Evolutionary conservation across 768 basidiomycete species (phyloP).

Genomic region (Hortiboletus campestris): DNA sequence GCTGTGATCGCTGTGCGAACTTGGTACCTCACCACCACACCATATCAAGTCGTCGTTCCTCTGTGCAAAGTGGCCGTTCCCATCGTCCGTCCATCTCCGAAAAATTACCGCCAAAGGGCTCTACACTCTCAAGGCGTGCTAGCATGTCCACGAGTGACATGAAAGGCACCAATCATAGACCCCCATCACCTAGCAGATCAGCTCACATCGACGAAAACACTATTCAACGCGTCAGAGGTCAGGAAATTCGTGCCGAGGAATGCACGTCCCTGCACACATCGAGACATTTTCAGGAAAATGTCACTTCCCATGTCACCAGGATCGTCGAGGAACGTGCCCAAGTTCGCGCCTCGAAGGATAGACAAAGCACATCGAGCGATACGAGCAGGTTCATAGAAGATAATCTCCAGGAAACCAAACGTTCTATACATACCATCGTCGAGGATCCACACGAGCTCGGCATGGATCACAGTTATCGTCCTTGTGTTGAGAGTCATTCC

Average conservation of each 20-base stretch:
- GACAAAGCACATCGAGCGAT: slow-evolving; percentile 19
- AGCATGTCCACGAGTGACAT: slow-evolving; percentile 9
- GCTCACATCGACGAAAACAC: slow-evolving; percentile 6
- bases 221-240: slow-evolving; percentile 8
- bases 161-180: not conserved
- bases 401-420: slow-evolving; percentile 22
- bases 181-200: slow-evolving; percentile 17
- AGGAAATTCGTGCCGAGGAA: slow-evolving; percentile 21
- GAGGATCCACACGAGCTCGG: slow-evolving; percentile 28
- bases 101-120: slow-evolving; percentile 8
- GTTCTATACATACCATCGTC: slow-evolving; percentile 28
- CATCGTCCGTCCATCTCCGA: slow-evolving; percentile 28
- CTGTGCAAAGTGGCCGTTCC: slow-evolving; percentile 22
- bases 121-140: slow-evolving; percentile 20
- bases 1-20: slow-evolving; percentile 35
- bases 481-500: slow-evolving; percentile 17
- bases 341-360: slow-evolving; percentile 8
- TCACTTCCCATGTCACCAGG: slow-evolving; percentile 6
- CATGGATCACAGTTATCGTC: slow-evolving; percentile 14
- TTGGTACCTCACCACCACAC: slow-evolving; percentile 33
- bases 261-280: slow-evolving; percentile 7
- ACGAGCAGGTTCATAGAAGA: slow-evolving; percentile 15
- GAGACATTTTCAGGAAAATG: slow-evolving; percentile 14
- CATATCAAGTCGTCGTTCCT: slow-evolving; percentile 27
- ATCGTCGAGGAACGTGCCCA: slow-evolving; percentile 14